These are phyloP conservation scores for Ceratocystis destructans DNA, from an alignment of 2,329 filamentous ascomycete species.

Conservation along the genomic window DNA sequence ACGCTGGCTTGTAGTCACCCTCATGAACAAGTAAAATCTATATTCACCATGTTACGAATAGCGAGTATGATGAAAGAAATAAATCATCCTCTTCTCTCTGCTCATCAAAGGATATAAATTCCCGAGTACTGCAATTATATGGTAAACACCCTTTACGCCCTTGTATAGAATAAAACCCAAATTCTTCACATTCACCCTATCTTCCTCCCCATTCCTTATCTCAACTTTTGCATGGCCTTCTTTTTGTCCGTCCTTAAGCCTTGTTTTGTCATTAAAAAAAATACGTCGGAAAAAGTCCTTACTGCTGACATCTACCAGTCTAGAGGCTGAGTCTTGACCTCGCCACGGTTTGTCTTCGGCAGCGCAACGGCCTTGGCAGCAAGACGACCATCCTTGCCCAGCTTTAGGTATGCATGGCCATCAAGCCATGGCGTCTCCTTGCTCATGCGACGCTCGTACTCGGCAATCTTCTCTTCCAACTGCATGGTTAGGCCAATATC, in stretches of 20 bases:
- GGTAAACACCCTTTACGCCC: neutral
- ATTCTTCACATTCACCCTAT: neutral
- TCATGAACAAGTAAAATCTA: too few relatives aligned
- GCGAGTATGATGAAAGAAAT: too few relatives aligned
- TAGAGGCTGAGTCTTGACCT: conserved; percentile 69
- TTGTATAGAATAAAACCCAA: conserved; percentile 17
- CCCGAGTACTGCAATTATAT: neutral
- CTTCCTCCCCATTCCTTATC: neutral
- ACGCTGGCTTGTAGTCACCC: too few relatives aligned
- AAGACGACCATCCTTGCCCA: conserved; percentile 41
- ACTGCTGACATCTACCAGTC: conserved; percentile 53
- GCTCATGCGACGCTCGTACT: conserved; percentile 67
- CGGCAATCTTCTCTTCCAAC: conserved; percentile 73
- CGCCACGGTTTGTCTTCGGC: conserved; percentile 77
- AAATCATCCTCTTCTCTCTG: neutral
- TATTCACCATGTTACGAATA: too few relatives aligned
- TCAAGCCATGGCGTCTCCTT: conserved; percentile 81
- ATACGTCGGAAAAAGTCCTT: neutral
- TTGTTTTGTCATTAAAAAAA: neutral
- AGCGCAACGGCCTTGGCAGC: conserved; percentile 52
- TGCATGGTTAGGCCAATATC: conserved; percentile 93
- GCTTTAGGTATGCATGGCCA: conserved; percentile 65
- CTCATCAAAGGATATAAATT: neutral
- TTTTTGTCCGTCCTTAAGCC: neutral
- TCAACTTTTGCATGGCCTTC: neutral